Conservation (phyloP, 441 rosid species). For the Brassica balearica region DNA sequence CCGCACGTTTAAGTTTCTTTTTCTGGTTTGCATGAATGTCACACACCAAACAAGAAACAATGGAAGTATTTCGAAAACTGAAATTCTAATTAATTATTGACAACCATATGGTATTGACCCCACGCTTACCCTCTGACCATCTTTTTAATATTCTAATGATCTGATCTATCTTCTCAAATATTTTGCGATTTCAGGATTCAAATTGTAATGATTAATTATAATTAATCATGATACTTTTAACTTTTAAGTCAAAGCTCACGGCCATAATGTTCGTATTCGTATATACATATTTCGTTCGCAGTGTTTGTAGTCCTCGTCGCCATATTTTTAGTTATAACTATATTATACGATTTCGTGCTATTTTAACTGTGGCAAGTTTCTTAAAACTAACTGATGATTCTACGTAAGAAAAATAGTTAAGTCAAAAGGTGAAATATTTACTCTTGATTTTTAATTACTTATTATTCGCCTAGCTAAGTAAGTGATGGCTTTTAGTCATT, state of each 20-base stretch:
- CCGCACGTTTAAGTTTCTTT: constrained; percentile 27
- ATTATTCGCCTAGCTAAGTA: no score
- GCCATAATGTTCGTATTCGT: background rate
- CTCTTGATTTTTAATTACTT: no score
- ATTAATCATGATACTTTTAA: constrained; percentile 6
- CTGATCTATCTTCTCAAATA: background rate
- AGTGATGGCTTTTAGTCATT: no score
- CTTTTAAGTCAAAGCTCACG: background rate
- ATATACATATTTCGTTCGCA: background rate
- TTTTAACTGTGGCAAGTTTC: background rate
- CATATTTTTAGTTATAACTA: background rate
- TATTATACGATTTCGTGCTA: background rate
- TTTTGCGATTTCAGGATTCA: background rate
- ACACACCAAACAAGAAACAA: constrained; percentile 19
- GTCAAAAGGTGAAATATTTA: background rate
- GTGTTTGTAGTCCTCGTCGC: background rate
- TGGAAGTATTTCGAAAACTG: background rate
- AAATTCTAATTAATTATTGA: constrained; percentile 8
- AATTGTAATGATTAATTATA: background rate
- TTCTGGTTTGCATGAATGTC: constrained; percentile 10
- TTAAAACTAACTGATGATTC: background rate
- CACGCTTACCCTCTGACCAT: background rate
- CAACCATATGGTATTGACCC: background rate
- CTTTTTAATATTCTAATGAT: background rate
- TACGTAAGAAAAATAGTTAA: background rate